Conservation (phyloP, 2,329 filamentous ascomycete genomes). For the Cytospora piceicola region DNA sequence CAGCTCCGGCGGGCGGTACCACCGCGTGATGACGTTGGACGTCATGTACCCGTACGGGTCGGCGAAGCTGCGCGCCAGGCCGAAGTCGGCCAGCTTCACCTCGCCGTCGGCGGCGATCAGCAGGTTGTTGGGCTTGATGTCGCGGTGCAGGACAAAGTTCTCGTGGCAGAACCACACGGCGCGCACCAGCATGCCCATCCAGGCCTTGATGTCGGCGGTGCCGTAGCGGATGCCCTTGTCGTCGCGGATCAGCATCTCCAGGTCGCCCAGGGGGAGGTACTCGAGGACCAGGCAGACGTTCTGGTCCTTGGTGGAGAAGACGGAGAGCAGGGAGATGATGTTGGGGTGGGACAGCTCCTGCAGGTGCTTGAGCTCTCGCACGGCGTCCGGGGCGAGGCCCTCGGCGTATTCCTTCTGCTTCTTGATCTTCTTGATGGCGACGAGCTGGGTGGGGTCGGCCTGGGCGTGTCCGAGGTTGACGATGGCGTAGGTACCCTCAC, state of each 20-base stretch:
- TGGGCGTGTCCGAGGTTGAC: slow-evolving; percentile 88
- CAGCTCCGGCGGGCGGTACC: slow-evolving; percentile 94
- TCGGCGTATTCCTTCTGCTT: slow-evolving; percentile 84
- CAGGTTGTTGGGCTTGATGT: slow-evolving; percentile 99
- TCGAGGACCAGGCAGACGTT: slow-evolving; percentile 96
- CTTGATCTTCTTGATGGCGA: slow-evolving; percentile 95
- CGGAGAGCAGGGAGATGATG: slow-evolving; percentile 88
- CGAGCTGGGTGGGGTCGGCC: slow-evolving; percentile 69
- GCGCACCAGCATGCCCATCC: slow-evolving; percentile 96
- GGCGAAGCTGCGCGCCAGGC: slow-evolving; percentile 85
- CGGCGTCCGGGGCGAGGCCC: slow-evolving; percentile 90
- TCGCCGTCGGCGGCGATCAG: slow-evolving; percentile 91
- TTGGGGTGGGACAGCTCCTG: slow-evolving; percentile 95
- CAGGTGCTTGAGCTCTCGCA: slow-evolving; percentile 93
- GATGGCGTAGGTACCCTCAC: slow-evolving; percentile 95
- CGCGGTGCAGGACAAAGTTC: slow-evolving; percentile 90
- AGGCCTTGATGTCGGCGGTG: slow-evolving; percentile 90
- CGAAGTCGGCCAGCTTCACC: slow-evolving; percentile 96
- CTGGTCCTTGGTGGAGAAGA: slow-evolving; percentile 95
- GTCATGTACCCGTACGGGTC: slow-evolving; percentile 92
- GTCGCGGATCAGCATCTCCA: slow-evolving; percentile 93
- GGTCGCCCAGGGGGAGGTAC: slow-evolving; percentile 88
- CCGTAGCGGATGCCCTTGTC: slow-evolving; percentile 77
- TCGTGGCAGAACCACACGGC: slow-evolving; percentile 97
- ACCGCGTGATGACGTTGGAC: slow-evolving; percentile 90